A percentile compares a stretch with the other conserved stretches of the same genome.
Conservation (phyloP, 2,329 filamentous ascomycete genomes). For the Aspergillus quadrilineatus region DNA sequence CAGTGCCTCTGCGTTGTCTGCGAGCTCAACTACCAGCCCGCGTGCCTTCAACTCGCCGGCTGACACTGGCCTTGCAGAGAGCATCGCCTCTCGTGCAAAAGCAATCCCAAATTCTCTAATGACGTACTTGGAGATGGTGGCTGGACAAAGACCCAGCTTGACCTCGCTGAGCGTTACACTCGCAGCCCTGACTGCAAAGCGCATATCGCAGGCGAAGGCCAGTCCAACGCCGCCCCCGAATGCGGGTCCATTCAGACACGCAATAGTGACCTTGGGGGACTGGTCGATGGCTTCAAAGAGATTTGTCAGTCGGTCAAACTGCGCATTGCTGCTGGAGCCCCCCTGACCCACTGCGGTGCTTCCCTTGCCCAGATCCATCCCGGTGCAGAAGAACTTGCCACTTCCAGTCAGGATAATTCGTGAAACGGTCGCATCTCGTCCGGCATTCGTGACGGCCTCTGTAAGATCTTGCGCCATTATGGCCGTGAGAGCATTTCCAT, state of each 20-base stretch:
- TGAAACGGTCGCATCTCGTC: slow-evolving; percentile 28
- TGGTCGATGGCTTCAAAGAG: slow-evolving; percentile 42
- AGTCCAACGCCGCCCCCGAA: slow-evolving; percentile 49
- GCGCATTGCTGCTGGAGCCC: slow-evolving; percentile 19
- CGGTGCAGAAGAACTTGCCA: slow-evolving; percentile 45
- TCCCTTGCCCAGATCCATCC: slow-evolving; percentile 37
- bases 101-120: slow-evolving; percentile 30
- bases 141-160: slow-evolving; percentile 24
- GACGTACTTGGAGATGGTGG: slow-evolving; percentile 21
- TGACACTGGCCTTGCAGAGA: slow-evolving; percentile 34
- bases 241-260: slow-evolving; percentile 43
- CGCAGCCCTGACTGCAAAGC: slow-evolving; percentile 21
- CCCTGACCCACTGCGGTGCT: slow-evolving; percentile 24
- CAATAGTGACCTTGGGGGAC: slow-evolving; percentile 44
- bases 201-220: slow-evolving; percentile 45
- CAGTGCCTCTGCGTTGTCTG: slow-evolving; percentile 5
- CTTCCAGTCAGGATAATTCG: slow-evolving; percentile 38
- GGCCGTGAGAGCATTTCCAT: slow-evolving; percentile 42
- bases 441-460: slow-evolving; percentile 24
- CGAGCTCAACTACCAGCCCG: slow-evolving; percentile 27
- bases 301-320: slow-evolving; percentile 22
- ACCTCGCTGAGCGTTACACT: slow-evolving; percentile 41
- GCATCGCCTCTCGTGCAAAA: slow-evolving; percentile 40
- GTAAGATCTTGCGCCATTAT: slow-evolving; percentile 38
- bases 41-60: slow-evolving; percentile 26